Conservation (phyloP, 1,139 yeast species). For the Debaryomycetaceae sp. region DNA sequence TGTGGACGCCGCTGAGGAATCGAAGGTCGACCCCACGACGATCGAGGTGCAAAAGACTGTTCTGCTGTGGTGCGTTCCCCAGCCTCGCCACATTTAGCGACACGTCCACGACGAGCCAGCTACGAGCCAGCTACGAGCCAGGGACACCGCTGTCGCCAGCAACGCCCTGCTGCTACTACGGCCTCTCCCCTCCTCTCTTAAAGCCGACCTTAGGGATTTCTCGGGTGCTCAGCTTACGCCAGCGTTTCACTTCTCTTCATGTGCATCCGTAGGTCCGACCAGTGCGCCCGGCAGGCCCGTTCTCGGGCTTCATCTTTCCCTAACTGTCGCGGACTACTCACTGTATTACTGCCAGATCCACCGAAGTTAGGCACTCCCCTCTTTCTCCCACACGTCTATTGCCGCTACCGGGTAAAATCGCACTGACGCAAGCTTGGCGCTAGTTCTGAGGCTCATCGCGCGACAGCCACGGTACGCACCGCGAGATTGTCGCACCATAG, state of each 20-base stretch:
- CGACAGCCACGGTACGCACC: no score
- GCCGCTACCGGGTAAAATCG: conserved; percentile 1
- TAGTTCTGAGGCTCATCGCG: neutral
- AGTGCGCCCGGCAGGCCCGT: neutral
- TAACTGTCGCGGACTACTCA: neutral
- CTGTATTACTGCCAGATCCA: no score
- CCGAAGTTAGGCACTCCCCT: neutral
- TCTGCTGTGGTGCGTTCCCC: no score
- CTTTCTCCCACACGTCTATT: neutral
- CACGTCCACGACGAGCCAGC: no score
- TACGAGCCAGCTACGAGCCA: no score
- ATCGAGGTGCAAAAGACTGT: no score
- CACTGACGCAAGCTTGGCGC: neutral
- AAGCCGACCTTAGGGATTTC: neutral
- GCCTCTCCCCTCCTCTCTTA: neutral
- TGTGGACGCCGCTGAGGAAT: no score
- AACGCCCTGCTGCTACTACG: no score
- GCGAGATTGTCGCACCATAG: no score
- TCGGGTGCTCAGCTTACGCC: neutral
- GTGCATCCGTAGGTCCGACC: conserved; percentile 1
- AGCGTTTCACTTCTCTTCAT: neutral
- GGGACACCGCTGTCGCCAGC: no score
- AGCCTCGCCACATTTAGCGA: no score
- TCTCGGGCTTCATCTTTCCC: conserved; percentile 1
- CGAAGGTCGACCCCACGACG: no score